Conservation (phyloP, 306 rosid species). For the Ormosia semicastrata region DNA sequence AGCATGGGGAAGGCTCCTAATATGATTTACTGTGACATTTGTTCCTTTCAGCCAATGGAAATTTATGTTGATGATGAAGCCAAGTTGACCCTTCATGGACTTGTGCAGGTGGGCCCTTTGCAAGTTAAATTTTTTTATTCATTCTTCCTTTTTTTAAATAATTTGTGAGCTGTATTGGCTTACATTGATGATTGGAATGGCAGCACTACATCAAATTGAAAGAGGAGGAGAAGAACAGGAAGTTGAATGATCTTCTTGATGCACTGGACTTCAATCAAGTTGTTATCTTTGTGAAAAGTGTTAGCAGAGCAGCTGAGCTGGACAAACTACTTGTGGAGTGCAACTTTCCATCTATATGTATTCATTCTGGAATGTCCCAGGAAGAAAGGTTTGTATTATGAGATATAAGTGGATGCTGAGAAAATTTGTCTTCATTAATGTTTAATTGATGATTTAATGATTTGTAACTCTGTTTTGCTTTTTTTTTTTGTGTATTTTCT, state of each 20-base stretch:
- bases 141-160: not conserved
- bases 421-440: not conserved
- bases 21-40: conserved; percentile 85
- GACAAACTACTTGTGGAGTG: conserved; percentile 96
- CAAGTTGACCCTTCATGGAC: conserved; percentile 96
- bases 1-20: conserved; percentile 88
- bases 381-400: conserved; percentile 79
- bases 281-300: conserved; percentile 96
- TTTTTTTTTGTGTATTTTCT: not conserved
- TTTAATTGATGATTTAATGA: not conserved
- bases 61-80: conserved; percentile 99
- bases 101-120: conserved; percentile 71
- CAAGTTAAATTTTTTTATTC: not conserved
- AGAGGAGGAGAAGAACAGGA: conserved; percentile 93
- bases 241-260: conserved; percentile 96
- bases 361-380: conserved; percentile 98
- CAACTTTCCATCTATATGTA: conserved; percentile 96
- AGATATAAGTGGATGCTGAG: not conserved
- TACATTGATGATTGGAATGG: conserved; percentile 21
- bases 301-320: conserved; percentile 95
- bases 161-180: conserved; percentile 13
- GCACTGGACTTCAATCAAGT: conserved; percentile 97
- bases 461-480: not conserved
- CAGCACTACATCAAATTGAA: conserved; percentile 99
- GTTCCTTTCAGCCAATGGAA: conserved; percentile 99